These are phyloP conservation scores for Eucalyptus guilfoylei DNA, from an alignment of 345 rosid species.

Conservation along the genomic window DNA sequence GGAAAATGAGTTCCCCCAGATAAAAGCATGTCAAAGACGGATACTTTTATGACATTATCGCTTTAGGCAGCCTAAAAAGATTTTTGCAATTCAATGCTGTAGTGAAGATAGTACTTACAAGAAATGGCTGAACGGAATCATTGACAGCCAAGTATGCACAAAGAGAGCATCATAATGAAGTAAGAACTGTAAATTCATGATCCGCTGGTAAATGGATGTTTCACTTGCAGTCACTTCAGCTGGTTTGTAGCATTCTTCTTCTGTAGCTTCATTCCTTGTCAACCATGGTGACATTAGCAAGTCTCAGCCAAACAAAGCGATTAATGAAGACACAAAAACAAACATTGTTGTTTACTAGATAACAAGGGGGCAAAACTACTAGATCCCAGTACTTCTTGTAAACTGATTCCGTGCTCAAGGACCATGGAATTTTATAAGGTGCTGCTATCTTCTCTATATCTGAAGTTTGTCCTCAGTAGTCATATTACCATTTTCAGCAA, in stretches of 20 bases:
- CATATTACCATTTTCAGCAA: background rate
- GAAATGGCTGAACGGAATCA: background rate
- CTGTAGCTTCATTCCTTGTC: slow-evolving; percentile 35
- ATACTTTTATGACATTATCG: background rate
- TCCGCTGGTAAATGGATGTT: background rate
- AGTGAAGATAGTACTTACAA: background rate
- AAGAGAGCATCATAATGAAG: background rate
- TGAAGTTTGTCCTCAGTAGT: background rate
- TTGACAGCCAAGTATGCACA: background rate
- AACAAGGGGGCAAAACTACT: background rate
- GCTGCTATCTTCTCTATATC: background rate
- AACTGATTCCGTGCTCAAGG: background rate
- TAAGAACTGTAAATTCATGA: background rate
- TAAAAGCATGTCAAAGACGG: background rate
- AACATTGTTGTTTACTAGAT: background rate
- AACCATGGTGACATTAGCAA: slow-evolving; percentile 9
- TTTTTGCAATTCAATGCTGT: background rate
- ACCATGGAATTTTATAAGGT: background rate
- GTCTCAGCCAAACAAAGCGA: background rate
- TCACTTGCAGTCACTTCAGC: background rate
- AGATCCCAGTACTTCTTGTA: background rate
- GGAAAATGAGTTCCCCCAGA: background rate
- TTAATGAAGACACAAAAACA: background rate
- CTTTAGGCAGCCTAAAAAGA: background rate
- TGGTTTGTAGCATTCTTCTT: slow-evolving; percentile 29